Evolutionary conservation across 768 basidiomycete species (phyloP).

Genomic region (Peribolospora kevripleyi): DNA sequence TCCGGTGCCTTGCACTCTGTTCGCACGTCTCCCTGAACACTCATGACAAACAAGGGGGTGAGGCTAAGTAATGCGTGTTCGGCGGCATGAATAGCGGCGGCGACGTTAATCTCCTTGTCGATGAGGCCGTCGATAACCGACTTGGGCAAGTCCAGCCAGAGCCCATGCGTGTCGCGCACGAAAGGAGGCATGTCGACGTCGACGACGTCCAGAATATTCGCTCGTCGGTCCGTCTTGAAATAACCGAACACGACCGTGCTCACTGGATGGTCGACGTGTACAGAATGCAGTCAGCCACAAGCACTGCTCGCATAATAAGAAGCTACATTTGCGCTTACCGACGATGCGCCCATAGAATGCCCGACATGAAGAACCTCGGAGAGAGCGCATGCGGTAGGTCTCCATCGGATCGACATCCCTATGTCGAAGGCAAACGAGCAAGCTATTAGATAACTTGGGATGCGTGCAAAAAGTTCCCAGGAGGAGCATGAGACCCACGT

Average conservation of each 20-base stretch:
- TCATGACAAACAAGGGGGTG: constrained; percentile 32
- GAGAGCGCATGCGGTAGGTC: constrained; percentile 45
- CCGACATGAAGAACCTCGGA: constrained; percentile 31
- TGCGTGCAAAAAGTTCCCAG: background rate
- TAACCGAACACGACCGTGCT: constrained; percentile 55
- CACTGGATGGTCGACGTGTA: constrained; percentile 15
- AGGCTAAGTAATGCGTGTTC: constrained; percentile 58
- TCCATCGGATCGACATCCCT: constrained; percentile 57
- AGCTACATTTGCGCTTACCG: no score
- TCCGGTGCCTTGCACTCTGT: constrained; percentile 65
- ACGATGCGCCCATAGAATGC: constrained; percentile 35
- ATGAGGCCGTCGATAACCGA: constrained; percentile 31
- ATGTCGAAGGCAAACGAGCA: constrained; percentile 1
- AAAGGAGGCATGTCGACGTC: constrained; percentile 55
- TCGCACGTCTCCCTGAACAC: constrained; percentile 32
- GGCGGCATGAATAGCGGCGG: constrained; percentile 64
- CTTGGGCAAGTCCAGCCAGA: constrained; percentile 54
- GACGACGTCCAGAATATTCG: constrained; percentile 44
- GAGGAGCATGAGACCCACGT: constrained; percentile 28
- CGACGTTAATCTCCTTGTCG: constrained; percentile 34
- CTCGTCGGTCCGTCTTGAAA: constrained; percentile 44
- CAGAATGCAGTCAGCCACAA: no score
- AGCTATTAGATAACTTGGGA: background rate
- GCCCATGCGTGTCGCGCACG: constrained; percentile 44
- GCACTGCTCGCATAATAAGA: no score